phyloP scores from a whole-genome alignment of 176 grass and related monocot species.

The Rhynchospora tenuis region DNA sequence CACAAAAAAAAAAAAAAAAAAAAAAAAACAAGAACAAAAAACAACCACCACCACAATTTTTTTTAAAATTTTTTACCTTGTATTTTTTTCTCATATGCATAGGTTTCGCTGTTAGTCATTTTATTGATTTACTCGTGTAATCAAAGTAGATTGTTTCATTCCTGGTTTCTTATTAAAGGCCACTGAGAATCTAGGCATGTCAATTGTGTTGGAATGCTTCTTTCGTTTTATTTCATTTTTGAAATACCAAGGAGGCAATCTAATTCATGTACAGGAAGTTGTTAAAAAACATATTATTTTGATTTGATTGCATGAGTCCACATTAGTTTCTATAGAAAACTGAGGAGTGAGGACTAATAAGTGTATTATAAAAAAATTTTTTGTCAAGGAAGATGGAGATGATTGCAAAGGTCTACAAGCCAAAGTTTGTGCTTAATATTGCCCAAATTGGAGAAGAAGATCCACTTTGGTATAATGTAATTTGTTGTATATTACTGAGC shows the following conservation, averaged over 20 bases:
- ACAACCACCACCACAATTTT: no score
- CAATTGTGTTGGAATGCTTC: background rate
- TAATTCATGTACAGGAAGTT: no score
- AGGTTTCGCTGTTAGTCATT: no score
- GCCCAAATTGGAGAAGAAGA: constrained; percentile 44
- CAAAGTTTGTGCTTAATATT: constrained; percentile 64
- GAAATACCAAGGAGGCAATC: background rate
- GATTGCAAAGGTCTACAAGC: constrained; percentile 44
- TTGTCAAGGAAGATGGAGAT: constrained; percentile 61
- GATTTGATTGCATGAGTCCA: no score
- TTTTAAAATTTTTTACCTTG: no score
- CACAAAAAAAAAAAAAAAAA: no score
- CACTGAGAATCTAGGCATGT: background rate
- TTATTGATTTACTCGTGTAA: no score
- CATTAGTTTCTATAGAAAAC: no score
- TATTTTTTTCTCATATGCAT: no score
- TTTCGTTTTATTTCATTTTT: background rate
- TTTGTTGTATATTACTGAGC: constrained; percentile 26
- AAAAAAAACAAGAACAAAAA: no score
- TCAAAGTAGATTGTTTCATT: background rate
- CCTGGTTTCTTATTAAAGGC: background rate
- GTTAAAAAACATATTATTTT: no score
- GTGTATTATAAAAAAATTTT: constrained; percentile 6
- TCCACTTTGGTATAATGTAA: constrained; percentile 65
- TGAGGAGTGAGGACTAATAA: background rate